A percentile compares a stretch with the other conserved stretches of the same genome.
These are phyloP conservation scores for Thelephora terrestris DNA, from an alignment of 1,284 basidiomycete species.

Conservation along the genomic window DNA sequence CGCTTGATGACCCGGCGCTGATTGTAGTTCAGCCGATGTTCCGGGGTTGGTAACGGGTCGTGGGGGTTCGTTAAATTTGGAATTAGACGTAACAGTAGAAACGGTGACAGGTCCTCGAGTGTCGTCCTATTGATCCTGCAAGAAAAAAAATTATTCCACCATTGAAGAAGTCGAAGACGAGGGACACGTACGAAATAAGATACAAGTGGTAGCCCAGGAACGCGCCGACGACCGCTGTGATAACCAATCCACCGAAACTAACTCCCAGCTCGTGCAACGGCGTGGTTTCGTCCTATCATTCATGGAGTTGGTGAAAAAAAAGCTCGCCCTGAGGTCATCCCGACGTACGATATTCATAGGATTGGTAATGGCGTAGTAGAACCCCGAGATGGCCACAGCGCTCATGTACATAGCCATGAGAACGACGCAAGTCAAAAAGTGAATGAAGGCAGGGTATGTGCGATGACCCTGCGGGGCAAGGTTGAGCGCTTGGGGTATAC, in stretches of 20 bases:
- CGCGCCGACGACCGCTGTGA: constrained; percentile 63
- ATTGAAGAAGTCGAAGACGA: constrained; percentile 1
- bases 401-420: constrained; percentile 56
- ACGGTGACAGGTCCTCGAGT: constrained; percentile 71
- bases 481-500: not conserved
- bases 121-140: constrained; percentile 80
- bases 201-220: constrained; percentile 76
- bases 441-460: constrained; percentile 80
- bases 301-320: constrained; percentile 1
- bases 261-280: constrained; percentile 68
- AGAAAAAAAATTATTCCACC: not conserved
- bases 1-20: constrained; percentile 62
- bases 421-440: constrained; percentile 65
- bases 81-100: constrained; percentile 59
- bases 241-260: constrained; percentile 48
- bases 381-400: constrained; percentile 43
- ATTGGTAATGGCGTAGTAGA: constrained; percentile 60
- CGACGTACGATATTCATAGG: constrained; percentile 46
- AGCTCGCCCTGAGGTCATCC: constrained; percentile 3
- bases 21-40: constrained; percentile 61
- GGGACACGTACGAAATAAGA: constrained; percentile 56
- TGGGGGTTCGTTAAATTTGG: constrained; percentile 38
- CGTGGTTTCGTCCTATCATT: constrained; percentile 44
- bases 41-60: constrained; percentile 48
- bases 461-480: constrained; percentile 52